phyloP scores from a whole-genome alignment of 805 yeast species.

The Kodamaea hsintzibuensis region DNA sequence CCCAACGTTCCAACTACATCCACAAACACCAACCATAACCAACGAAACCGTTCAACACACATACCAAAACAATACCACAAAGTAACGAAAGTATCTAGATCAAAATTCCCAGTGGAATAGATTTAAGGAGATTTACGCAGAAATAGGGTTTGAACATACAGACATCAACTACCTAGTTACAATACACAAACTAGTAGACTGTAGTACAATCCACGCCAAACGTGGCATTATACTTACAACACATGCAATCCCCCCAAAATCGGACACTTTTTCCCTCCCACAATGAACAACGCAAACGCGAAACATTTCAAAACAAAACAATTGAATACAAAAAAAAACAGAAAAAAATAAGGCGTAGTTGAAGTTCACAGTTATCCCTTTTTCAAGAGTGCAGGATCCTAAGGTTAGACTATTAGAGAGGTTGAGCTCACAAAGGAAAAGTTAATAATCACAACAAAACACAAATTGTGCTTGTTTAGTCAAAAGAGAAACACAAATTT shows the following conservation, averaged over 20 bases:
- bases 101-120: neutral
- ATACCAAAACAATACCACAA: neutral
- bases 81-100: neutral
- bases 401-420: neutral
- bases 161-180: neutral
- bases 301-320: constrained; percentile 8
- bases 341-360: neutral
- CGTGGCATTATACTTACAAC: neutral
- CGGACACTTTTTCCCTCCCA: neutral
- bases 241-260: neutral
- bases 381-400: neutral
- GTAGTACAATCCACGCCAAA: neutral
- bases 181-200: neutral
- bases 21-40: neutral
- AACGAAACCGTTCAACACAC: neutral
- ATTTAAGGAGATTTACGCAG: neutral
- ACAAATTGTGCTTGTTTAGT: neutral
- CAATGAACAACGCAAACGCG: constrained; percentile 6
- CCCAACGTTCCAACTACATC: neutral
- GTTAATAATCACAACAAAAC: neutral
- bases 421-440: neutral
- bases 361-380: neutral
- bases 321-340: neutral
- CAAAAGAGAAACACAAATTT: no score
- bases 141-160: neutral